Conservation (phyloP, 139 green algal species). For the Auxenochlorella pyrenoidosa region DNA sequence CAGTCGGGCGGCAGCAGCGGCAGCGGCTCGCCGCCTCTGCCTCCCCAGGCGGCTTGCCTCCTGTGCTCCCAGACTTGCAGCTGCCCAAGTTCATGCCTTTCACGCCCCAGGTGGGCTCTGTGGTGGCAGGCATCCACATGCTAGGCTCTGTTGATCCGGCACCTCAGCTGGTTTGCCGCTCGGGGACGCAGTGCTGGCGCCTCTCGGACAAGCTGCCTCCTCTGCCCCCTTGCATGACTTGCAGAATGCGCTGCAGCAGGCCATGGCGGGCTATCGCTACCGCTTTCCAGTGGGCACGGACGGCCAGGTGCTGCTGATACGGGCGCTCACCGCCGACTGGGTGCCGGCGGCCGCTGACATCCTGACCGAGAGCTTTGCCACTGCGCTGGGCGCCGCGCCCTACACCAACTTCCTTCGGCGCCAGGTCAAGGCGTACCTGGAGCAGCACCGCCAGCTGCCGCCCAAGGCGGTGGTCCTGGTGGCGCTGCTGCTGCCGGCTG, state of each 20-base stretch:
- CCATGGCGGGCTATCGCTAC: constrained; percentile 7
- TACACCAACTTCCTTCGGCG: constrained; percentile 58
- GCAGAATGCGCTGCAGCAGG: constrained; percentile 26
- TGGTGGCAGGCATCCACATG: too few species aligned
- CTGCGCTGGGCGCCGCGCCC: constrained; percentile 47
- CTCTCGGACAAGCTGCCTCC: not conserved
- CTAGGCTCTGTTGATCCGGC: too few species aligned
- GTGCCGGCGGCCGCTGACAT: constrained; percentile 55
- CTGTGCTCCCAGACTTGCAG: not conserved
- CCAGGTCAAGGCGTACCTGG: constrained; percentile 69
- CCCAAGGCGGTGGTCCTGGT: constrained; percentile 69
- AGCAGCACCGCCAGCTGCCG: constrained; percentile 57
- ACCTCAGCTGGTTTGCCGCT: too few species aligned
- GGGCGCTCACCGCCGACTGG: constrained; percentile 35
- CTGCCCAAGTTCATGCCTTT: constrained; percentile 50
- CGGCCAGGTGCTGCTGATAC: constrained; percentile 41
- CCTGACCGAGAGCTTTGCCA: constrained; percentile 65
- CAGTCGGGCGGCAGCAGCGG: not conserved
- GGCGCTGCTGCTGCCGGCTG: constrained; percentile 50
- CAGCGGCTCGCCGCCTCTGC: not conserved
- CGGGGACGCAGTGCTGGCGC: not conserved
- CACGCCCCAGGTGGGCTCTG: constrained; percentile 2
- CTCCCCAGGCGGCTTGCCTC: too few species aligned
- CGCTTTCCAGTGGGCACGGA: not conserved
- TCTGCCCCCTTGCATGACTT: not conserved